Evolutionary conservation across 2,329 filamentous ascomycete species (phyloP).

Genomic region (Metarhizium guizhouense): DNA sequence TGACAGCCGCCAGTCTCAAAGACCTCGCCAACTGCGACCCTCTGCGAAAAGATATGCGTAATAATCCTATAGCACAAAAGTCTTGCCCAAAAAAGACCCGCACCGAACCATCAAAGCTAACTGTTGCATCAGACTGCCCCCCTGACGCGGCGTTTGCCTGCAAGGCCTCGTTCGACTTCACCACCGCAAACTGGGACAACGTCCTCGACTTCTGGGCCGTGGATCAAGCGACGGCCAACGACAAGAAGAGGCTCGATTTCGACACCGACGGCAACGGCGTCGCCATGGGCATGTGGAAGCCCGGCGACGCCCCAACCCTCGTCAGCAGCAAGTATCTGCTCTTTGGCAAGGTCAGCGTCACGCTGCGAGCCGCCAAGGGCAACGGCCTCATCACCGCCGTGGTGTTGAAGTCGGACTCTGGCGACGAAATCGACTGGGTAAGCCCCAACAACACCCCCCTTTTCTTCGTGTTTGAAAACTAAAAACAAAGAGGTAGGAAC

Average conservation of each 20-base stretch:
- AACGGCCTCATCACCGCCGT: slow-evolving; percentile 69
- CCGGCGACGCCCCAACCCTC: slow-evolving; percentile 52
- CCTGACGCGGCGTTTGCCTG: slow-evolving; percentile 58
- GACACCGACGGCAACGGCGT: slow-evolving; percentile 19
- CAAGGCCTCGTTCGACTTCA: slow-evolving; percentile 50
- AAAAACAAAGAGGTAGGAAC: slow-evolving; percentile 10
- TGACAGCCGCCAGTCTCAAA: slow-evolving; percentile 10
- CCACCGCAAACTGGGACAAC: slow-evolving; percentile 40
- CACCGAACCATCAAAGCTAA: background rate
- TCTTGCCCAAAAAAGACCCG: background rate
- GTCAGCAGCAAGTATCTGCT: slow-evolving; percentile 70
- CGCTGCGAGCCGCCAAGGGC: slow-evolving; percentile 61
- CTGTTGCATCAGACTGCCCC: slow-evolving; percentile 36
- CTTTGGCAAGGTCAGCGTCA: slow-evolving; percentile 67
- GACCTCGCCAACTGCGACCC: slow-evolving; percentile 17
- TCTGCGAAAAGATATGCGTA: slow-evolving; percentile 16
- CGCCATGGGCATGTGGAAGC: slow-evolving; percentile 45
- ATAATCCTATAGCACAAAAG: background rate
- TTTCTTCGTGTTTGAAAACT: too few relatives aligned
- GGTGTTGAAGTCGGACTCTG: slow-evolving; percentile 66
- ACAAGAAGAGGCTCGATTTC: slow-evolving; percentile 17
- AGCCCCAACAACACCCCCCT: background rate
- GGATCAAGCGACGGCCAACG: slow-evolving; percentile 22
- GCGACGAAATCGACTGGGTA: slow-evolving; percentile 59
- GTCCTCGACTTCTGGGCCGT: slow-evolving; percentile 19